Base-by-base conservation (phyloP, 495 filamentous ascomycete genomes). In the Terfezia boudieri region DNA sequence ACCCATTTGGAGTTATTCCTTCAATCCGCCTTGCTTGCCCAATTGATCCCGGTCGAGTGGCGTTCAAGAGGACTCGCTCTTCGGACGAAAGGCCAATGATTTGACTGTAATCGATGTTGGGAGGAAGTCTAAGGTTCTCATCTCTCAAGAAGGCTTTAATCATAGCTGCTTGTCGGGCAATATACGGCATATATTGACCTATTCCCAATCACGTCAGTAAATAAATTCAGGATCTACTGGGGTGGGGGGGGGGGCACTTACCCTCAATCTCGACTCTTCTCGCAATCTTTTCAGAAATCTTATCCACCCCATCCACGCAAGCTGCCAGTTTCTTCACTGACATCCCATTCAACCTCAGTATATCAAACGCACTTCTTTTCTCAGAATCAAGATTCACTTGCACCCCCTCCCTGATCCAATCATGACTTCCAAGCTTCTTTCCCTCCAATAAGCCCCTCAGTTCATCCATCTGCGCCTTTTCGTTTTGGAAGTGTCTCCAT, bases 1-100 rank as follows among this genome's bases (percentile, higher is more conserved):
- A 72, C 0, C 77, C 81, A 4, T 71, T 69, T 0, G 81, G 77
- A 36, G 81, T 84, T 8, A 80, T 67, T 2, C 90, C 89, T 67
- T 98, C 90, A 52, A 94, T 77, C 9, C 92, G 69, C 51, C 86
- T 69, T 16, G 89, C 88, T 78, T 93, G 88, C 3, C 86, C 92
- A 23, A 98, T 68, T 51, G 74, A 89, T 62, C 86, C 83, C 6
- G 90, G 90, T 43, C 77, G 67, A 9, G 85, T 78, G 22, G 70
- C 69, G 36, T 75, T 70, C n/a, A 98, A 73, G 8, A 80, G 73
- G 10, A 72, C 68, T 60, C 73, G 76, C 71, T 96, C 92, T 58
- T 86, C 86, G 8, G 72, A 73, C 56, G 82, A 86, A 53, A 98
- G 71, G 0, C 87, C 86, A 36, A 71, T 66, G 20, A 98, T 71